These are phyloP conservation scores for Monosporascus sp. DNA, from an alignment of 2,329 filamentous ascomycete genomes.

Conservation along the genomic window DNA sequence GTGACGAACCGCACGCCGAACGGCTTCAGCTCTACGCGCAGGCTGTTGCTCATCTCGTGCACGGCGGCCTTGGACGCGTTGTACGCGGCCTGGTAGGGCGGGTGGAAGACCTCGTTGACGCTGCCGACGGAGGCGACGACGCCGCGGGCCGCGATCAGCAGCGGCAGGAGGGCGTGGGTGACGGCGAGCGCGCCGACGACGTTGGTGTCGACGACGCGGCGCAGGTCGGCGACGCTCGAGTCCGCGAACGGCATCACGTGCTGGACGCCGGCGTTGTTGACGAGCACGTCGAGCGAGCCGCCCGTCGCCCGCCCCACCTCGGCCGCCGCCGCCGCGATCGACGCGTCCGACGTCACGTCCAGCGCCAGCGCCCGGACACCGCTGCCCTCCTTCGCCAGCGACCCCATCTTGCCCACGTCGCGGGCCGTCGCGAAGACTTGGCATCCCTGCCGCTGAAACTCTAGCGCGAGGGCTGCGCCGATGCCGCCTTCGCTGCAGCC, in stretches of 20 bases:
- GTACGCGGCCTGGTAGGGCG: constrained; percentile 25
- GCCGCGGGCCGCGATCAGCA: constrained; percentile 19
- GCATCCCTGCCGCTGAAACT: not conserved
- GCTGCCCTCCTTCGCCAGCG: constrained; percentile 11
- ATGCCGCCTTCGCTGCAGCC: constrained; percentile 17
- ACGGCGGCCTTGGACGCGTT: constrained; percentile 27
- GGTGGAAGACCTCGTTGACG: constrained; percentile 24
- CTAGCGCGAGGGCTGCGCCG: constrained; percentile 17
- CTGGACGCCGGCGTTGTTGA: constrained; percentile 23
- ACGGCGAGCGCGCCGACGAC: constrained; percentile 25
- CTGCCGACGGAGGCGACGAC: constrained; percentile 23
- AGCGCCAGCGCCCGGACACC: constrained; percentile 22
- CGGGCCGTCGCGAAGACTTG: constrained; percentile 17
- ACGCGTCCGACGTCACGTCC: constrained; percentile 24
- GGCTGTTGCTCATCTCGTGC: constrained; percentile 14
- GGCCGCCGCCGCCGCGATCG: constrained; percentile 15
- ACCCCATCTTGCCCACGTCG: constrained; percentile 17
- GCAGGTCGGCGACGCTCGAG: constrained; percentile 10
- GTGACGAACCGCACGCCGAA: constrained; percentile 27
- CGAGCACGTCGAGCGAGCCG: constrained; percentile 17
- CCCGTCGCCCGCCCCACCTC: constrained; percentile 10
- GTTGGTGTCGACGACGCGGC: constrained; percentile 22
- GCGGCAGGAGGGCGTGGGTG: constrained; percentile 27
- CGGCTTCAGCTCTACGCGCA: constrained; percentile 27
- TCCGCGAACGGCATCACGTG: constrained; percentile 20